phyloP scores from a whole-genome alignment of 495 filamentous ascomycete species.

The Aspergillus saccharolyticus region DNA sequence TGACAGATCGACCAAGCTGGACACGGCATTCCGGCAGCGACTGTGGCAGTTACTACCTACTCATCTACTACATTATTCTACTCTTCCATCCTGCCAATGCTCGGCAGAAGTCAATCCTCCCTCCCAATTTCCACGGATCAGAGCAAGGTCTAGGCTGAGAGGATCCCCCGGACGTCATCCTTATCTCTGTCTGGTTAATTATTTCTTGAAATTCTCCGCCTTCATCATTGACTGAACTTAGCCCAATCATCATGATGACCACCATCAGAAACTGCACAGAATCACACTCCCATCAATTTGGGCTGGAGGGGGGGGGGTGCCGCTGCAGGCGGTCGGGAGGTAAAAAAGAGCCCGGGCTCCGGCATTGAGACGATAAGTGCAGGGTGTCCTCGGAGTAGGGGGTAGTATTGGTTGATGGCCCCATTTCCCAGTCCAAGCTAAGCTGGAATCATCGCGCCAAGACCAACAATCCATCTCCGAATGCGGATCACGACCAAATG shows the following conservation, averaged over 20 bases:
- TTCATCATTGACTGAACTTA: no score
- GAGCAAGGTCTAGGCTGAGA: not conserved
- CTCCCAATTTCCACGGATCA: not conserved
- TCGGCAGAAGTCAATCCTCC: not conserved
- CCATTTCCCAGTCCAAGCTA: no score
- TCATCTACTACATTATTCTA: no score
- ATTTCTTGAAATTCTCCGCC: not conserved
- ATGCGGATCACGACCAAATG: constrained; percentile 25
- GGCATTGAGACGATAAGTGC: not conserved
- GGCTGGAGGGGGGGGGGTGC: no score
- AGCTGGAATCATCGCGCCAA: constrained; percentile 12
- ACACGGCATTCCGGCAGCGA: constrained; percentile 3
- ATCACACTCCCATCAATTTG: no score
- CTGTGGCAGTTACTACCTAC: no score
- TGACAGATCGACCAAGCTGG: constrained; percentile 4
- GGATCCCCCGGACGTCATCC: not conserved
- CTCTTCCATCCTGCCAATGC: not conserved
- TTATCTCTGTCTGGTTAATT: not conserved
- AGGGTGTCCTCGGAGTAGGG: not conserved
- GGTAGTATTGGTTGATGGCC: constrained; percentile 4
- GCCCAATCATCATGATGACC: no score
- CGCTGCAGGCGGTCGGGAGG: constrained; percentile 1
- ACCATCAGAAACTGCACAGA: no score
- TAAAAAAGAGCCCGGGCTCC: not conserved
- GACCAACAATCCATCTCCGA: constrained; percentile 15